Percentiles rank a stretch among this genome's conserved stretches.
phyloP scores from a whole-genome alignment of 139 green algal species.

The Marvania coccoides region DNA sequence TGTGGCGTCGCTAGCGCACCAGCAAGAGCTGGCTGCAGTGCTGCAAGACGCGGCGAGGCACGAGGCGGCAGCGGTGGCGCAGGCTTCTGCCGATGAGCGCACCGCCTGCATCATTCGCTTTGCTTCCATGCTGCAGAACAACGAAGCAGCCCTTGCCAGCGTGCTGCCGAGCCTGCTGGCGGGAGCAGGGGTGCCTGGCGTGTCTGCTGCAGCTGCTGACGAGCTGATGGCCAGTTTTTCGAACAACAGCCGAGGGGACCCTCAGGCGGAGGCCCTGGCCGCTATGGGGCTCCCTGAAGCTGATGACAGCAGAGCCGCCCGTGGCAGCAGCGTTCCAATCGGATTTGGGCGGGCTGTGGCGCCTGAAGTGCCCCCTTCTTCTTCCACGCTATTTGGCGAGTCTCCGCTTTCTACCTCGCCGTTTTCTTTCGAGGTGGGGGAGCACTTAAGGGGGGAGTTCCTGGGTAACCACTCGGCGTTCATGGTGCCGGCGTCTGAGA shows the following conservation, averaged over 20 bases:
- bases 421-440: slow-evolving; percentile 13
- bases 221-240: too few species aligned
- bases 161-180: background rate
- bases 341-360: background rate
- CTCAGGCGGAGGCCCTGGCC: background rate
- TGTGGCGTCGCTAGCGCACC: slow-evolving; percentile 1
- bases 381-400: background rate
- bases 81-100: slow-evolving; percentile 13
- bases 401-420: background rate
- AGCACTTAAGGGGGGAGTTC: slow-evolving; percentile 6
- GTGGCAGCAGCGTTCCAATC: too few species aligned
- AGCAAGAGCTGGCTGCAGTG: slow-evolving; percentile 23
- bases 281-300: too few species aligned
- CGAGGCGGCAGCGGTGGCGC: slow-evolving; percentile 7
- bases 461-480: slow-evolving; percentile 5
- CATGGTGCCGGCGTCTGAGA: slow-evolving; percentile 6
- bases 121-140: slow-evolving; percentile 13
- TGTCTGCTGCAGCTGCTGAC: too few species aligned
- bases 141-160: background rate
- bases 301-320: too few species aligned
- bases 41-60: slow-evolving; percentile 26
- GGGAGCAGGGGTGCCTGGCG: background rate
- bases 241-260: too few species aligned
- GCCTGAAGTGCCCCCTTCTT: background rate
- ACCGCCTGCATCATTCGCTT: slow-evolving; percentile 11